Percentiles rank a stretch among this genome's conserved stretches.
Conservation (phyloP, 2,329 filamentous ascomycete species). For the Dothideomycetidae sp. region DNA sequence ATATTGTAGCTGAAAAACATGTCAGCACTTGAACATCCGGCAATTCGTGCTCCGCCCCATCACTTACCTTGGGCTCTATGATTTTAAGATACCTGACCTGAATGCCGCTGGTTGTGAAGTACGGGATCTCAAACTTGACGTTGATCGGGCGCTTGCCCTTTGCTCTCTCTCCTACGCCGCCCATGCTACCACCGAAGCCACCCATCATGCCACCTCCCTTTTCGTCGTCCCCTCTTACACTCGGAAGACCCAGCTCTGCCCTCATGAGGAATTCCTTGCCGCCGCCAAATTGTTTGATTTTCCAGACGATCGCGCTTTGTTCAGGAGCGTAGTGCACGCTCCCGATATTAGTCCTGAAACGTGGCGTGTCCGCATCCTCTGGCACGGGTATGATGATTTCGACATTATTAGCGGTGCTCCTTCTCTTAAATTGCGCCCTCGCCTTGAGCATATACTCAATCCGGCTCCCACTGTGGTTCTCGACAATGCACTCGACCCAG, state of each 20-base stretch:
- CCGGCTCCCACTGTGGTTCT: slow-evolving; percentile 84
- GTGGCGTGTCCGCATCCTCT: slow-evolving; percentile 88
- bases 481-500: slow-evolving; percentile 96
- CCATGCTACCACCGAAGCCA: slow-evolving; percentile 93
- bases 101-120: slow-evolving; percentile 98
- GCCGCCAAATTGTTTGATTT: slow-evolving; percentile 99
- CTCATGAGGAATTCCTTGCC: slow-evolving; percentile 98
- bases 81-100: slow-evolving; percentile 98
- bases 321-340: slow-evolving; percentile 96
- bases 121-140: slow-evolving; percentile 99
- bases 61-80: slow-evolving; percentile 88
- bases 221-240: slow-evolving; percentile 88
- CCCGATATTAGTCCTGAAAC: slow-evolving; percentile 94
- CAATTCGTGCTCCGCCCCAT: no score
- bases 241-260: slow-evolving; percentile 84
- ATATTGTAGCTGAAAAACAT: slow-evolving; percentile 69
- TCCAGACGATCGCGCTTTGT: slow-evolving; percentile 96
- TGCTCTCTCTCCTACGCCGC: slow-evolving; percentile 69
- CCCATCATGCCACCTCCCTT: slow-evolving; percentile 95
- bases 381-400: slow-evolving; percentile 95
- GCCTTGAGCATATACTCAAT: slow-evolving; percentile 99
- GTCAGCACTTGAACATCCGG: slow-evolving; percentile 9
- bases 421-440: slow-evolving; percentile 91
- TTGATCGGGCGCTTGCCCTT: slow-evolving; percentile 95
- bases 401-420: slow-evolving; percentile 96